Conservation (phyloP, 768 basidiomycete genomes). For the Russula sp. region DNA sequence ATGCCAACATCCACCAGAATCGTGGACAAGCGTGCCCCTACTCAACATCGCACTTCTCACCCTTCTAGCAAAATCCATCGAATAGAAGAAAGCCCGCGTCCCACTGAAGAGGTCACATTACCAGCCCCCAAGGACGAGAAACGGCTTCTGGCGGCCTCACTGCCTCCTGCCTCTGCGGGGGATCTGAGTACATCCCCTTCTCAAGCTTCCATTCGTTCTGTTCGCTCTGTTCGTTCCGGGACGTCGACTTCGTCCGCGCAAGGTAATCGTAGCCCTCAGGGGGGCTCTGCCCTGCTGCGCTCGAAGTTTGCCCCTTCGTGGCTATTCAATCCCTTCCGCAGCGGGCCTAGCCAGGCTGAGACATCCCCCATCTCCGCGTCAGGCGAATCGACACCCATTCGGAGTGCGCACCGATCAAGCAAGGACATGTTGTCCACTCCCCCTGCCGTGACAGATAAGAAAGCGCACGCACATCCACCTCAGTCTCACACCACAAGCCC, state of each 20-base stretch:
- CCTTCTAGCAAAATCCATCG: conserved; percentile 46
- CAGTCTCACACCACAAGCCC: conserved; percentile 4
- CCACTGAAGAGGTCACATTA: conserved; percentile 46
- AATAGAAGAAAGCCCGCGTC: conserved; percentile 67
- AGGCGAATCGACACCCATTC: conserved; percentile 32
- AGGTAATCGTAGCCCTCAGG: conserved; percentile 16
- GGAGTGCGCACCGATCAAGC: conserved; percentile 28
- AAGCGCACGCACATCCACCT: not conserved
- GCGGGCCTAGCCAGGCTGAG: conserved; percentile 56
- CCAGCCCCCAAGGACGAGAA: conserved; percentile 28
- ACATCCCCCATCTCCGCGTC: conserved; percentile 51
- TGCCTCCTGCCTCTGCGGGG: conserved; percentile 8
- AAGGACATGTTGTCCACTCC: not conserved
- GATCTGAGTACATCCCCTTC: conserved; percentile 57
- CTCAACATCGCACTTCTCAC: conserved; percentile 46
- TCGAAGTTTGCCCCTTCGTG: conserved; percentile 71
- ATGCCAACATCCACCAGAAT: conserved; percentile 20
- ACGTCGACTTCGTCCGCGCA: conserved; percentile 35
- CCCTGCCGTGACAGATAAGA: not conserved
- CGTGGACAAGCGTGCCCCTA: conserved; percentile 22
- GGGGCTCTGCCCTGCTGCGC: conserved; percentile 29
- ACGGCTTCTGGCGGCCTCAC: conserved; percentile 21
- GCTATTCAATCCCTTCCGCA: conserved; percentile 73
- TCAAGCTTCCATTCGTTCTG: conserved; percentile 57
- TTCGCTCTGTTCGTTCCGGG: conserved; percentile 45